Percentiles rank a stretch among this genome's conserved stretches.
These are phyloP conservation scores for Saururus chinensis DNA, from an alignment of 164 flowering plant species.

Conservation along the genomic window DNA sequence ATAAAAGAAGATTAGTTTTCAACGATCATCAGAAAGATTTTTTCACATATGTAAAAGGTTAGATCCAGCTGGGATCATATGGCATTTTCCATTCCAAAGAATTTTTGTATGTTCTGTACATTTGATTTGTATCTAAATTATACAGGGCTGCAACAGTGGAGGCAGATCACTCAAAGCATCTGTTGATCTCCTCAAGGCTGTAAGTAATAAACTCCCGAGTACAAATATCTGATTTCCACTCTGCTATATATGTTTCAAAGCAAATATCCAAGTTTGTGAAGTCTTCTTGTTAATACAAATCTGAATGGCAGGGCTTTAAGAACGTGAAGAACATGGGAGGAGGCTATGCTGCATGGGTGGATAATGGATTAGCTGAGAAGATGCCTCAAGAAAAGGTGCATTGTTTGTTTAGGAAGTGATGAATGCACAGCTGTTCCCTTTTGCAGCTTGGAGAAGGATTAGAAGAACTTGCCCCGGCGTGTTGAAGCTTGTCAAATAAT, in stretches of 20 bases:
- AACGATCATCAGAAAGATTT: no score
- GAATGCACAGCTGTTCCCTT: background rate
- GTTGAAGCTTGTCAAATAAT: no score
- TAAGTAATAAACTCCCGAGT: conserved; percentile 18
- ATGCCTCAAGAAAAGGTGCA: conserved; percentile 19
- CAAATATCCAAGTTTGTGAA: background rate
- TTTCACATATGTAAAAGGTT: no score
- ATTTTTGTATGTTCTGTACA: no score
- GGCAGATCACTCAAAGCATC: conserved; percentile 59
- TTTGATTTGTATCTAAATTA: background rate
- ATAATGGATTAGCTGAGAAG: conserved; percentile 35
- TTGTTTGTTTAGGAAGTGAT: background rate
- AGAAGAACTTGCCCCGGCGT: background rate
- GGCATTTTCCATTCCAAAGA: no score
- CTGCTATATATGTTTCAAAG: background rate
- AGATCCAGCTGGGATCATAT: no score
- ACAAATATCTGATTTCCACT: background rate
- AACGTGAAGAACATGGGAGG: conserved; percentile 77
- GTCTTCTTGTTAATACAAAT: background rate
- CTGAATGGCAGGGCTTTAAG: conserved; percentile 47
- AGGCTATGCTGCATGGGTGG: conserved; percentile 64
- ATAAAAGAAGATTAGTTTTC: background rate
- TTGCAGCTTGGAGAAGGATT: background rate
- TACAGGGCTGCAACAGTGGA: conserved; percentile 76
- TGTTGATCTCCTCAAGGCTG: conserved; percentile 44